These are phyloP conservation scores for Cladosporium oxysporum DNA, from an alignment of 2,329 filamentous ascomycete species.

Conservation along the genomic window DNA sequence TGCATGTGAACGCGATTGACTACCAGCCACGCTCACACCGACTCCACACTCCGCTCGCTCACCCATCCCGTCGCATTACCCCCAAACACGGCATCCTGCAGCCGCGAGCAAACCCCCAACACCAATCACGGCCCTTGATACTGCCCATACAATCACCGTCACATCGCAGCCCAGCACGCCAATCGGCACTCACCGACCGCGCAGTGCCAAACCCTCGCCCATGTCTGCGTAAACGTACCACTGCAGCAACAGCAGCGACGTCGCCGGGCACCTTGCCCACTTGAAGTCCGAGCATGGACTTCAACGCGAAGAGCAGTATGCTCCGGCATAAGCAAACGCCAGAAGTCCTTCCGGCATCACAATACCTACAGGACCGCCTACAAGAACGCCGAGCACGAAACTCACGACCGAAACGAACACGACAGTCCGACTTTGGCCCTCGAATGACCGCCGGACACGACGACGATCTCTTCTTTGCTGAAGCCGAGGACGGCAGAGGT, in stretches of 20 bases:
- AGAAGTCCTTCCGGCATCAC: constrained; percentile 34
- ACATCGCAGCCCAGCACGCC: constrained; percentile 23
- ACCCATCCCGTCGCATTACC: constrained; percentile 1
- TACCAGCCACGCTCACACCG: background rate
- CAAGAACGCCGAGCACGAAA: constrained; percentile 36
- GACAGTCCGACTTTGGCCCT: constrained; percentile 39
- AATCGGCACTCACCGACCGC: constrained; percentile 1
- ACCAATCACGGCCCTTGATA: background rate
- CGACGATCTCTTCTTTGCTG: constrained; percentile 41
- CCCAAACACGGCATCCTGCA: constrained; percentile 14
- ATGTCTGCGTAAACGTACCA: constrained; percentile 11
- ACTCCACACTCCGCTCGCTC: constrained; percentile 9
- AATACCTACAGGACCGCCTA: constrained; percentile 39
- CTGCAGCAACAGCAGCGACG: background rate
- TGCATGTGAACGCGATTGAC: background rate
- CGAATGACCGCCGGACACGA: constrained; percentile 29
- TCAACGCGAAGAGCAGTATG: constrained; percentile 10
- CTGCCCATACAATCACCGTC: constrained; percentile 16
- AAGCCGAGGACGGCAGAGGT: constrained; percentile 31
- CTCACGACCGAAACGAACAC: constrained; percentile 34
- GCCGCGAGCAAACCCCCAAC: background rate
- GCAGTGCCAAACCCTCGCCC: constrained; percentile 1
- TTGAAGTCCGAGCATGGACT: constrained; percentile 14
- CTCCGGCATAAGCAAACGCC: constrained; percentile 16
- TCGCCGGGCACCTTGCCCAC: background rate